Base-by-base conservation (phyloP, 805 yeast genomes). In the Scheffersomyces stipitis region DNA sequence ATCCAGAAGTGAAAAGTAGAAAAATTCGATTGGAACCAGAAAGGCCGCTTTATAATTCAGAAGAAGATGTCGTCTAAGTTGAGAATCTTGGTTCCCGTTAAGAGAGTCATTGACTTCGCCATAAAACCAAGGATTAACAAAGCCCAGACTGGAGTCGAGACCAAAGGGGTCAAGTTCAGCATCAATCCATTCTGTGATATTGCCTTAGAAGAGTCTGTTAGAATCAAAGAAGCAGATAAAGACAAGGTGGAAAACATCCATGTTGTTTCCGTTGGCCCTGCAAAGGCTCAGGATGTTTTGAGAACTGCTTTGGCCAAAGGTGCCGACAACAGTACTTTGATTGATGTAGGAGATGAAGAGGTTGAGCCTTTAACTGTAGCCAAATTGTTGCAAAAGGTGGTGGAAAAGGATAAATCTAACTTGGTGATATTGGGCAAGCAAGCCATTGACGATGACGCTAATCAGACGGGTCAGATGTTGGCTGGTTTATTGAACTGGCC, bases 141-240 rank as follows among this genome's bases (percentile, higher is more conserved):
- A 62, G 69, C 95, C 10, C 80, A 80, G 33, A 83, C 88, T 8
- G 96, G 93, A 4, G 80, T 86, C 33, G 96, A 89, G 50, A 80
- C 91, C 37, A 78, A 84, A 45, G 97, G 96, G 40, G 86, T 87
- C 49, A 91, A 91, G 67, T 89, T 83, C 71, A 78, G 88, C 56
- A 87, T 91, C 62, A 93, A 93, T 61, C 99, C 99, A 38, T 93
- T 93, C 64, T 93, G 96, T 66, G 99, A 93, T 65, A 93, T 93
- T 58, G 99, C 99, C 6, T 79, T 93, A 36, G 99, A 93, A 65
- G 99, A 93, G 62, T 95, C 98, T 1, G 69, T 90, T 28, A 78
- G 83, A 49, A 75, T 93, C 51, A 80, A 76, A 53, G 88, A 84
- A 48, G 69, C 71, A 26, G 64, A 83, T 58, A 81, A 82, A 53